Conservation (phyloP, 1,139 yeast species). For the Lodderomyces beijingensis region DNA sequence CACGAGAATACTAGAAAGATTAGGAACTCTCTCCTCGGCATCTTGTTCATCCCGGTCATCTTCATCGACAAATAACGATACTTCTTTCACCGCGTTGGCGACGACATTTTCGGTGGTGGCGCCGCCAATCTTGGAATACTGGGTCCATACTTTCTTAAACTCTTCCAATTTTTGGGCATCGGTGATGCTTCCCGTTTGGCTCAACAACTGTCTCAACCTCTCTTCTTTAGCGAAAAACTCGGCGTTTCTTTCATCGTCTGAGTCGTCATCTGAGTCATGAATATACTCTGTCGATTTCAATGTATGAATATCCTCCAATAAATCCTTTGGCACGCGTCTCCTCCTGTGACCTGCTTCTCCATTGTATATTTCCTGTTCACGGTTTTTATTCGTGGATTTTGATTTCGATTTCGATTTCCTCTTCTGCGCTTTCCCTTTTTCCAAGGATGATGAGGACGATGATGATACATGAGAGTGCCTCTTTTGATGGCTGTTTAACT, state of each 20-base stretch:
- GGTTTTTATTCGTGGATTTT: slow-evolving; percentile 3
- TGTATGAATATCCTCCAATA: slow-evolving; percentile 14
- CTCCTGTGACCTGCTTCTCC: neutral
- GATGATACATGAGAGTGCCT: slow-evolving; percentile 1
- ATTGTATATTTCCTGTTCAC: no score
- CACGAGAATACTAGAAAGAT: no score
- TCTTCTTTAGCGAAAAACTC: slow-evolving; percentile 59
- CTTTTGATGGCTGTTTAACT: slow-evolving; percentile 11
- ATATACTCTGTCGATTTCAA: slow-evolving; percentile 51
- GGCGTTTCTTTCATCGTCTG: slow-evolving; percentile 53
- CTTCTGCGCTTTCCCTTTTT: slow-evolving; percentile 21
- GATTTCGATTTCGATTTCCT: slow-evolving; percentile 10
- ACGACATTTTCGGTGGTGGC: slow-evolving; percentile 16
- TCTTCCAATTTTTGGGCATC: slow-evolving; percentile 32
- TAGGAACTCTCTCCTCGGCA: no score
- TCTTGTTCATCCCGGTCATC: slow-evolving; percentile 5
- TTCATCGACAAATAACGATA: slow-evolving; percentile 18
- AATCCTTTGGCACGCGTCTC: slow-evolving; percentile 12
- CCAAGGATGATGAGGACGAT: slow-evolving; percentile 4
- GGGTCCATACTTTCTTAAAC: slow-evolving; percentile 37
- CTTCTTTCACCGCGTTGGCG: slow-evolving; percentile 21
- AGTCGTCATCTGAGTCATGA: slow-evolving; percentile 62
- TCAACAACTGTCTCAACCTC: slow-evolving; percentile 41
- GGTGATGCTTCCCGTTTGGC: slow-evolving; percentile 39
- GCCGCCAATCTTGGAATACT: slow-evolving; percentile 19